These are phyloP conservation scores for Notholithocarpus densiflorus DNA, from an alignment of 306 rosid species.

Conservation along the genomic window DNA sequence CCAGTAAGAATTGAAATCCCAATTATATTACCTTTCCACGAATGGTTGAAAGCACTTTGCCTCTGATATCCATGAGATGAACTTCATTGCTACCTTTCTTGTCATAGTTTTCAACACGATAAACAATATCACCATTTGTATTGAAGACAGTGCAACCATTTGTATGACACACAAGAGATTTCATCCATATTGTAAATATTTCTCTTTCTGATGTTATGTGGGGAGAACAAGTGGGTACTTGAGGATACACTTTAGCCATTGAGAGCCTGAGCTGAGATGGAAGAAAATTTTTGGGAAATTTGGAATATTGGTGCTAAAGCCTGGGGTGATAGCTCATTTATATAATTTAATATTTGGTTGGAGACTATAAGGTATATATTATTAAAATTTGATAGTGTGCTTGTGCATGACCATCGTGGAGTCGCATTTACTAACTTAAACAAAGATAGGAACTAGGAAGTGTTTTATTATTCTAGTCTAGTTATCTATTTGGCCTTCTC, in stretches of 20 bases:
- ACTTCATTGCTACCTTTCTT: constrained; percentile 64
- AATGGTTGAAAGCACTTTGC: constrained; percentile 59
- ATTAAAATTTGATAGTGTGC: not conserved
- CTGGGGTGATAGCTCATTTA: not conserved
- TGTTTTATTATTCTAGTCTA: no score
- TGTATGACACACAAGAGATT: constrained; percentile 70
- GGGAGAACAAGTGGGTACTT: constrained; percentile 20
- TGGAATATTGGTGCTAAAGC: not conserved
- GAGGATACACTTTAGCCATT: constrained; percentile 53
- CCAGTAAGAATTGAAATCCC: not conserved
- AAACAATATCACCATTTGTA: constrained; percentile 63
- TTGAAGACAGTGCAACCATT: constrained; percentile 89
- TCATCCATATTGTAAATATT: constrained; percentile 85
- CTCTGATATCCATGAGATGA: constrained; percentile 78
- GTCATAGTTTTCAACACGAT: constrained; percentile 81
- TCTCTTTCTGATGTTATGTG: constrained; percentile 38
- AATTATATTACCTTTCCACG: constrained; percentile 34
- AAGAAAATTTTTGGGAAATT: not conserved
- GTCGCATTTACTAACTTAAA: no score
- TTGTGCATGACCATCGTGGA: no score
- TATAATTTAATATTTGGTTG: not conserved
- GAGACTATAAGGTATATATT: not conserved
- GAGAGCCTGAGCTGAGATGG: not conserved
- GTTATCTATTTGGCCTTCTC: no score
- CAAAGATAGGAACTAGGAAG: no score